Evolutionary conservation across 768 basidiomycete species (phyloP), one percentile per base, ranked within the genome.

Genomic region (Psilocybe tampanensis): DNA sequence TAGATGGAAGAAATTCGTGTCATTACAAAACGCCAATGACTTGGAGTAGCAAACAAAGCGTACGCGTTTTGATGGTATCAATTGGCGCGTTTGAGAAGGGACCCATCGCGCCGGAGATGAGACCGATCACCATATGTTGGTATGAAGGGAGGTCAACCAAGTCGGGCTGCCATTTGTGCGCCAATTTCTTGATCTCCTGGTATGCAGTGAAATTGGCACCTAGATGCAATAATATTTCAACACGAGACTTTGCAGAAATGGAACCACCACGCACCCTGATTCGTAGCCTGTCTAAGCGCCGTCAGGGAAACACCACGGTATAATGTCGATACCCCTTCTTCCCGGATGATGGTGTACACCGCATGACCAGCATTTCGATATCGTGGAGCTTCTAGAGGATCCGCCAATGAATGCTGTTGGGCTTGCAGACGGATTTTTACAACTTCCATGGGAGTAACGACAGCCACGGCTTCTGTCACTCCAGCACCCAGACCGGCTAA

Each of bases 401-500:
- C 97, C 7, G 95, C 93, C 47, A 99, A 80, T 19, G 96, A 98
- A 72, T 98, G 97, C 68, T 92, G 90, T 68, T 99, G 97, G 2
- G 97, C 96, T 74, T 99, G 97, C 65, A 99, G 76, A 23, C 97
- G 86, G 68, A 99, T 98, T 80, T 98, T 98, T 70, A 99, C 92
- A 18, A 98, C 97, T 70, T 99, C 97, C 97, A 99, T 98, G 0
- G 97, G 97, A 44, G 92, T 96, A 11, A 99, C 97, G 44, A 99
- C 94, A 15, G 86, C 80, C 17, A 99, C 85, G 2, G 95, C 97
- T 74, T 98, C 97, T 0, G 94, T 92, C n/a, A 89, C 89, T 22
- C 97, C 97, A 3, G 97, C 96, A 44, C 89, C 94, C 24, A 99
- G 79, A 60, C 97, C 97, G 65, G 96, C 95, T 95, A 66, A n/a